Evolutionary conservation across 768 basidiomycete genomes (phyloP), one percentile per base, ranked within the genome.

Genomic region (Rhizopogon vesiculosus): DNA sequence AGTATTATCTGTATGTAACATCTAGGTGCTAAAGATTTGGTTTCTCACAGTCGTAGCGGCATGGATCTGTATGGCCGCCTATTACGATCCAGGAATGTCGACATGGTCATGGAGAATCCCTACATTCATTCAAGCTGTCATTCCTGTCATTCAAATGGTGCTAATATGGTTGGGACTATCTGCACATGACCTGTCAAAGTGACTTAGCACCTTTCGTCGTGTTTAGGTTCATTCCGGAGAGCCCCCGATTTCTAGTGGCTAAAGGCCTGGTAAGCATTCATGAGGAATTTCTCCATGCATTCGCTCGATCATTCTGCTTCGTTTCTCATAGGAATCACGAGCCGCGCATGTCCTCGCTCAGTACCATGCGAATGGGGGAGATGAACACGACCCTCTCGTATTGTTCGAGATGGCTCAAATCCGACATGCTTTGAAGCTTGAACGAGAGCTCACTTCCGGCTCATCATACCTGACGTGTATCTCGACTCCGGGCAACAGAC

Each of bases 51-150:
- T 52, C 40, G 41, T 60, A 74, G 75, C 76, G 42, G 73, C 76
- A 22, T 82, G 80, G 81, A 64, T 71, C 13, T 78, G 76, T 49
- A 76, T 75, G 62, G 77, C 72, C 16, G 58, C 79, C 16, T 79
- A 72, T 56, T 62, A 72, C 22, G 67, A 65, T 35, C 72, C 71
- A 18, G 61, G 58, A 7, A 45, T 66, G 5, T 78, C 75, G 29
- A 55, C 66, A 33, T 84, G 83, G 84, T 80, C 82, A 12, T 88
- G 86, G 82, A 78, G 89, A 39, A 73, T 82, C 31, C 87, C 87
- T 5, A 79, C 81, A 1, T 71, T 87, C 28, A 73, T 86, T 4
- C 87, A 89, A 68, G 85, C 80, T 6, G 57, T 78, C 31, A 76
- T 77, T 2, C 85, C 86, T 6, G 41, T 86, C 9, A 57, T 84